Percentiles rank a stretch among this genome's conserved stretches.
phyloP scores from a whole-genome alignment of 352 stramenopile species.

The Vaucheria bursata region DNA sequence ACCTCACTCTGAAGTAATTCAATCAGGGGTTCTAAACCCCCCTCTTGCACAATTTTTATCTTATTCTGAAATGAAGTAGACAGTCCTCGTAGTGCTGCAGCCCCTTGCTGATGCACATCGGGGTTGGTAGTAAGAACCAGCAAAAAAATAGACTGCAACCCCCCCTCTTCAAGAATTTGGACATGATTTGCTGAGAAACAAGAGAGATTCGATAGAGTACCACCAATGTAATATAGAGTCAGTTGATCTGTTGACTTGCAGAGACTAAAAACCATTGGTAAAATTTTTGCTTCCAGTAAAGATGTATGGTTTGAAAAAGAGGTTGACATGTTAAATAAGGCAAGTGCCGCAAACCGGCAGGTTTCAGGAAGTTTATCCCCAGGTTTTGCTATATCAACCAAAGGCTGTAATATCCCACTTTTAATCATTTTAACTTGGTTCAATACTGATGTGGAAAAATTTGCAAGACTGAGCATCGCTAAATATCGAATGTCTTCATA shows the following conservation, averaged over 20 bases:
- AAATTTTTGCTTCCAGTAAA: constrained; percentile 76
- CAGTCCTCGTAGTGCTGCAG: constrained; percentile 80
- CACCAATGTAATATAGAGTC: constrained; percentile 88
- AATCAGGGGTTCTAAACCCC: constrained; percentile 80
- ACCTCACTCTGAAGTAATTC: constrained; percentile 68
- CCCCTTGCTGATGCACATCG: constrained; percentile 81
- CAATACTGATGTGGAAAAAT: constrained; percentile 79
- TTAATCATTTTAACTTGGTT: constrained; percentile 89
- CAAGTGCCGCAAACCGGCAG: constrained; percentile 80
- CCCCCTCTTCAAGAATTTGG: constrained; percentile 85
- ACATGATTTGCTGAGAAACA: constrained; percentile 81
- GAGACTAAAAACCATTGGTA: constrained; percentile 80
- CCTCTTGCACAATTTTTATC: constrained; percentile 92
- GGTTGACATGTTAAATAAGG: constrained; percentile 84
- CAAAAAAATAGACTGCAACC: constrained; percentile 85
- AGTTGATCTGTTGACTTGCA: constrained; percentile 80
- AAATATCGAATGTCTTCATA: constrained; percentile 86
- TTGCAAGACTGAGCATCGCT: constrained; percentile 79
- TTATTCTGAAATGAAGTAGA: constrained; percentile 78
- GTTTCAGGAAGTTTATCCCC: constrained; percentile 82
- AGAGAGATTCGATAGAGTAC: constrained; percentile 84
- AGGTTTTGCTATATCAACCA: constrained; percentile 66
- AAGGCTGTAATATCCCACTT: constrained; percentile 75
- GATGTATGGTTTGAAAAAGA: constrained; percentile 85
- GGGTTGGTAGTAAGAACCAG: constrained; percentile 76